Conservation (phyloP, 2,329 filamentous ascomycete genomes). For the Apiospora marii region DNA sequence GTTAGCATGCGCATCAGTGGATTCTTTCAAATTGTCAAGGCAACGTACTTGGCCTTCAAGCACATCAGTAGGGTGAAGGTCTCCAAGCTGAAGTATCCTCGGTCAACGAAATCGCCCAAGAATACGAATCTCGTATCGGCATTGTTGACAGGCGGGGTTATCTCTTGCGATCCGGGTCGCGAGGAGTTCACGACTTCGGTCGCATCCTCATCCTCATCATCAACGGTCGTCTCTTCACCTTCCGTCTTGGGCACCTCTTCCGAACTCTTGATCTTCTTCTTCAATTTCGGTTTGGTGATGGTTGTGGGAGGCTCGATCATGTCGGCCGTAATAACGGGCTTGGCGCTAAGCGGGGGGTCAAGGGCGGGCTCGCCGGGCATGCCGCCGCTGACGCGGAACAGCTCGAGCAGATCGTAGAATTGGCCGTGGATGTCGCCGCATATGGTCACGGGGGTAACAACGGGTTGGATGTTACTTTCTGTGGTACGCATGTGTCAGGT, state of each 20-base stretch:
- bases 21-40: constrained; percentile 20
- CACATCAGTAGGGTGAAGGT: constrained; percentile 98
- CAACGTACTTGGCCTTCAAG: constrained; percentile 74
- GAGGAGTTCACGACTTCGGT: constrained; percentile 46
- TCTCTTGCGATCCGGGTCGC: constrained; percentile 40
- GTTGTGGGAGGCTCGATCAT: constrained; percentile 91
- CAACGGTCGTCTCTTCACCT: constrained; percentile 51
- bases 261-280: constrained; percentile 78
- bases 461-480: constrained; percentile 99
- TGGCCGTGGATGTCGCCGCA: constrained; percentile 99
- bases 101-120: constrained; percentile 92
- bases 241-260: constrained; percentile 14
- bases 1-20: neutral
- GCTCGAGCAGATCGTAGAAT: constrained; percentile 96
- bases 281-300: constrained; percentile 86
- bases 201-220: constrained; percentile 55
- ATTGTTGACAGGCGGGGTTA: constrained; percentile 33
- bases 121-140: constrained; percentile 67
- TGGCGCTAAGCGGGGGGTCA: constrained; percentile 72
- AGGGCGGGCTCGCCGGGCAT: constrained; percentile 87
- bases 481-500: constrained; percentile 9
- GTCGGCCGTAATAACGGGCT: constrained; percentile 83
- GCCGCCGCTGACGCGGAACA: constrained; percentile 94
- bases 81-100: constrained; percentile 96
- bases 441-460: constrained; percentile 93